Evolutionary conservation across 2,329 filamentous ascomycete species (phyloP), one percentile per base, ranked within the genome.

Genomic region (Botrytis hyacinthi): DNA sequence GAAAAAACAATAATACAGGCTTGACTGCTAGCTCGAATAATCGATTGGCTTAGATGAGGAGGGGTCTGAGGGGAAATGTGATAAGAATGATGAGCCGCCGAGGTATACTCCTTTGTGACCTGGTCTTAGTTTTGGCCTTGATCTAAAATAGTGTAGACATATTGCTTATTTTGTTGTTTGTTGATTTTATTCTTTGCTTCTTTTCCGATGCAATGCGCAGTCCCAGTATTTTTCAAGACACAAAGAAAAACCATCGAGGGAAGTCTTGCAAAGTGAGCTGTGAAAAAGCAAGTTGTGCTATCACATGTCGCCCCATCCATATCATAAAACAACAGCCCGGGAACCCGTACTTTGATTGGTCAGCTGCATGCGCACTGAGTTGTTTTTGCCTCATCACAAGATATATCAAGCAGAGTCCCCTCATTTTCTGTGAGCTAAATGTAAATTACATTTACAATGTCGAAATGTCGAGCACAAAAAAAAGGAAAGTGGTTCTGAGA

Each of bases 401-500:
- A 32, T 57, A 57, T 57, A 29, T 57, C n/a, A 57, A 57, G 14
- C 6, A 32, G 8, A 32, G 16, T 57, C 51, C 51, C 51, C 8
- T 57, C 7, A 9, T 57, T 16, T 29, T 29, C n/a, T 57, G 51
- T 29, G 6, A 18, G 51, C 51, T 57, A 7, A 32, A 54, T 29
- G 6, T 29, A 54, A 0, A 14, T 29, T 18, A n/a, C n/a, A 54
- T 6, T 18, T 6, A 14, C 3, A 14, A 54, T 16, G n/a, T 54
- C 2, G 5, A 16, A 2, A 54, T 54, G n/a, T 4, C n/a, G 14
- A 29, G n/a, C 51, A 54, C 26, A 54, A 54, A 29, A 1, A 54
- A 54, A 16, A 16, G 14, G 5, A n/a, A n/a, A 12, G 1, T 26
- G 12, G 12, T 7, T 54, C 1, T 0, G 4, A 2, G 4, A 48